Evolutionary conservation across 2,329 filamentous ascomycete genomes (phyloP), one percentile per base, ranked within the genome.

Genomic region (Pseudomassariella vexata): DNA sequence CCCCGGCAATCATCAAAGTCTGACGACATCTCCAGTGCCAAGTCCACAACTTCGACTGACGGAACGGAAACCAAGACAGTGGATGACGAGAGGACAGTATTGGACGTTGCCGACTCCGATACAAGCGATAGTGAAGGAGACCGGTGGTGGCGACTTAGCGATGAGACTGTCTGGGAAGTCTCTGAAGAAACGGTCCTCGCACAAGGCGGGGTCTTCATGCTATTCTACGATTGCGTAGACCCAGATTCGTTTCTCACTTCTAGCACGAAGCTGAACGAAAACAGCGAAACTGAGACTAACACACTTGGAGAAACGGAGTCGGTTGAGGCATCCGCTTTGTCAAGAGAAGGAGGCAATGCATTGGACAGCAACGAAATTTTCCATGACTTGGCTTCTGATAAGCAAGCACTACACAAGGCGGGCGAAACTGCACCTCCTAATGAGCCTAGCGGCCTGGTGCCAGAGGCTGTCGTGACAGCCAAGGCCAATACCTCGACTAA

Each of bases 201-300:
- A 3, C 82, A 94, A 45, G 79, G 79, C 0, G 87, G 86, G 2
- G 90, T 89, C 1, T 96, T 96, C 53, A 96, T 98, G 90, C 71
- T 96, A 1, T 96, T 96, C 56, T 98, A 96, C 55, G 90, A 98
- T 53, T 76, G 75, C 28, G 63, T 83, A 16, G 77, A 82, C 36
- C 57, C 68, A 1, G 62, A 55, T 22, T 63, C 65, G 18, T 52
- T 81, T 14, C 53, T 68, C 8, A 12, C 24, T 14, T 34, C 32
- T 9, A n/a, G n/a, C n/a, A n/a, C n/a, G n/a, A n/a, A n/a, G n/a
- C n/a, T n/a, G n/a, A n/a, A n/a, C n/a, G n/a, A n/a, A n/a, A n/a
- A n/a, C n/a, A n/a, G n/a, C n/a, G n/a, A n/a, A n/a, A n/a, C n/a
- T n/a, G n/a, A n/a, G n/a, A n/a, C n/a, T n/a, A n/a, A n/a, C n/a